Evolutionary conservation across 345 rosid species (phyloP).

Genomic region (Mallotus nudiflorus): DNA sequence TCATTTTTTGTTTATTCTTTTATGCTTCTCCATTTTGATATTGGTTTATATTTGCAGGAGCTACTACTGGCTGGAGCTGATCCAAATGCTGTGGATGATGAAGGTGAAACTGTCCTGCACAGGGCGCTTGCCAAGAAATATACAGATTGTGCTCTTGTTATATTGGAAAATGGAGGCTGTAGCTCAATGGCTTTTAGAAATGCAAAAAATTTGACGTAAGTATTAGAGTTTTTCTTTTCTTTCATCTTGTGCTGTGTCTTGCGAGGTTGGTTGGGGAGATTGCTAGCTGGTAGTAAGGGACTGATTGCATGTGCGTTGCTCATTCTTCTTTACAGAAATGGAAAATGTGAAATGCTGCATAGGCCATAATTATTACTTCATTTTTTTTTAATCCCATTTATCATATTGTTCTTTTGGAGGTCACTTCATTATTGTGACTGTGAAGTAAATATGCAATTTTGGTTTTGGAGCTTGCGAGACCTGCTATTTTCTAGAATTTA

Average conservation of each 20-base stretch:
- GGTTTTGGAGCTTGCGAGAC: not conserved
- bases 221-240: not conserved
- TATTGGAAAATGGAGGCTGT: slow-evolving; percentile 88
- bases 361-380: not conserved
- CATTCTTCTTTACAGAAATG: not conserved
- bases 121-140: slow-evolving; percentile 84
- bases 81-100: slow-evolving; percentile 97
- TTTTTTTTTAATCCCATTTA: not conserved
- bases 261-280: not conserved
- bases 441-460: not conserved
- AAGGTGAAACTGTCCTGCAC: slow-evolving; percentile 95
- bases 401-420: not conserved
- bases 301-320: not conserved
- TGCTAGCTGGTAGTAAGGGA: not conserved
- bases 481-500: not conserved
- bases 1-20: not conserved
- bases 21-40: slow-evolving; percentile 12
- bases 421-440: not conserved
- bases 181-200: slow-evolving; percentile 80
- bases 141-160: slow-evolving; percentile 89
- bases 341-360: not conserved
- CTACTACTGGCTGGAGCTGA: slow-evolving; percentile 95
- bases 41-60: slow-evolving; percentile 54
- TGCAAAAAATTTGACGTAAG: slow-evolving; percentile 83
- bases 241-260: not conserved